Evolutionary conservation across 2,329 filamentous ascomycete species (phyloP).

Genomic region (Mollisiaceae sp.): DNA sequence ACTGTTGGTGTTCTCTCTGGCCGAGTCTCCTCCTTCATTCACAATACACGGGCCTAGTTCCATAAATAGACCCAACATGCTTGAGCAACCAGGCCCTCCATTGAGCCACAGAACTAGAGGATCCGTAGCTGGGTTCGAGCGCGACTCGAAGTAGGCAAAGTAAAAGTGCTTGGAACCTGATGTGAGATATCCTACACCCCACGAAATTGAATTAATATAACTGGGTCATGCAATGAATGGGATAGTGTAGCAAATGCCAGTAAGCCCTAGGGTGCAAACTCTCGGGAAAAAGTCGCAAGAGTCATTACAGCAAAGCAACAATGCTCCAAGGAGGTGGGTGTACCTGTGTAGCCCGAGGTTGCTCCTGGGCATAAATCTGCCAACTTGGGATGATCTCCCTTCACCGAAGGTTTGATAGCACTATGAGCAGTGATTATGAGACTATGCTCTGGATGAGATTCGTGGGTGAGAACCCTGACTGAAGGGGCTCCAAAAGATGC

Average conservation of each 20-base stretch:
- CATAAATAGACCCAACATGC: slow-evolving; percentile 49
- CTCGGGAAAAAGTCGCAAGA: not conserved
- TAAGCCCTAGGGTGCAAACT: no score
- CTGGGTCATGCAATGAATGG: not conserved
- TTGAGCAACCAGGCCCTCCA: slow-evolving; percentile 49
- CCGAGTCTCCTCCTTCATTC: slow-evolving; percentile 45
- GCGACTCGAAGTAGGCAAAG: slow-evolving; percentile 34
- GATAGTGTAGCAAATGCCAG: no score
- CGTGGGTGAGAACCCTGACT: slow-evolving; percentile 31
- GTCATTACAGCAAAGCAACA: not conserved
- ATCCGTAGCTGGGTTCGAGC: slow-evolving; percentile 22
- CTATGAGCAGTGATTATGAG: slow-evolving; percentile 29
- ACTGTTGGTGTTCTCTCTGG: slow-evolving; percentile 45
- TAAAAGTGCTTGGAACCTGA: slow-evolving; percentile 33
- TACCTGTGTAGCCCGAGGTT: slow-evolving; percentile 30
- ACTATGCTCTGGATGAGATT: slow-evolving; percentile 33
- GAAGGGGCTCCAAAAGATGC: slow-evolving; percentile 4
- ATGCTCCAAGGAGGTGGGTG: not conserved
- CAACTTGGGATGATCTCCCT: slow-evolving; percentile 19
- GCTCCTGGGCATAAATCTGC: slow-evolving; percentile 32
- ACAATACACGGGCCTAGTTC: slow-evolving; percentile 53
- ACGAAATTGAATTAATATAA: not conserved
- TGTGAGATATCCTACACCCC: slow-evolving; percentile 28
- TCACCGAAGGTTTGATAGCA: slow-evolving; percentile 13
- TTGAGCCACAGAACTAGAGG: slow-evolving; percentile 39